These are phyloP conservation scores for Bocquillonia castaneifolia DNA, from an alignment of 441 rosid genomes.

Conservation along the genomic window DNA sequence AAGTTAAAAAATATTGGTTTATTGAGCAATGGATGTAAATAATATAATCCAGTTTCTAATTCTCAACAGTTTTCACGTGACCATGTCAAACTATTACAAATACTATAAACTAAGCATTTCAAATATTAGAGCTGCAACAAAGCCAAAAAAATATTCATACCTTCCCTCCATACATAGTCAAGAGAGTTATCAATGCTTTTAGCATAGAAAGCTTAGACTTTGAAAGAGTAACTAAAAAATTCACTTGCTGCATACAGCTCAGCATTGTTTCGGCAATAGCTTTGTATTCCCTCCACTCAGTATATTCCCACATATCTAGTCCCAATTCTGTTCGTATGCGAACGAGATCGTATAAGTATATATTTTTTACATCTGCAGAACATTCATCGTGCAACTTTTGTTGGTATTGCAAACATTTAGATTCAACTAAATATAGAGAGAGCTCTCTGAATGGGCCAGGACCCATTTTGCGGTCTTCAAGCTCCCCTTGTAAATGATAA, in stretches of 20 bases:
- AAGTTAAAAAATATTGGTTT: no score
- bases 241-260: slow-evolving; percentile 56
- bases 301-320: slow-evolving; percentile 66
- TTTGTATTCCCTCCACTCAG: slow-evolving; percentile 70
- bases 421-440: slow-evolving; percentile 56
- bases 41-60: background rate
- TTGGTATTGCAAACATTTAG: slow-evolving; percentile 52
- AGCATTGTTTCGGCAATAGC: slow-evolving; percentile 57
- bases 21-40: background rate
- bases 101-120: slow-evolving; percentile 10
- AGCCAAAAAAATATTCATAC: slow-evolving; percentile 47
- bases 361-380: slow-evolving; percentile 30
- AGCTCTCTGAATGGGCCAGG: slow-evolving; percentile 90
- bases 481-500: slow-evolving; percentile 83
- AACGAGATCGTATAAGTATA: slow-evolving; percentile 46
- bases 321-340: slow-evolving; percentile 51
- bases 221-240: slow-evolving; percentile 59
- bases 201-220: slow-evolving; percentile 59
- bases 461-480: slow-evolving; percentile 76
- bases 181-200: slow-evolving; percentile 54
- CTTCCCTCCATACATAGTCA: slow-evolving; percentile 49
- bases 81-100: background rate
- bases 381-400: slow-evolving; percentile 32
- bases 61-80: background rate
- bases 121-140: slow-evolving; percentile 11